Percentiles rank a stretch among this genome's conserved stretches.
Conservation (phyloP, 345 rosid species). For the Salix koriyanagi region DNA sequence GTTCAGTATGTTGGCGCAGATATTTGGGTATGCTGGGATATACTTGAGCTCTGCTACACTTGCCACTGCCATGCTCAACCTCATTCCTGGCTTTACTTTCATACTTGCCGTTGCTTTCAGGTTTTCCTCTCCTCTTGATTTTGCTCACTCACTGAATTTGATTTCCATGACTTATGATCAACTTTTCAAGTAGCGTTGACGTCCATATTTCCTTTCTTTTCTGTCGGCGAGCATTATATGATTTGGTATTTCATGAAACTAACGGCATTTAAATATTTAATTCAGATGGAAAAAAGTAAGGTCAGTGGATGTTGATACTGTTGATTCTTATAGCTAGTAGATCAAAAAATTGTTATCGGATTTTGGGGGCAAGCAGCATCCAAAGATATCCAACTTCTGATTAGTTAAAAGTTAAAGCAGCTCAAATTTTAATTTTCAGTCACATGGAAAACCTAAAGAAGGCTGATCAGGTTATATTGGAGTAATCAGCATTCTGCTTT, state of each 20-base stretch:
- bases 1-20: constrained; percentile 26
- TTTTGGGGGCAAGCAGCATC: not conserved
- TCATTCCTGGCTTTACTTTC: constrained; percentile 58
- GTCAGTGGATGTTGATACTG: not conserved
- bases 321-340: not conserved
- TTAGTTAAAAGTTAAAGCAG: not conserved
- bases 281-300: not conserved
- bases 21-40: constrained; percentile 48
- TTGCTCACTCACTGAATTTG: not conserved
- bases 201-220: not conserved
- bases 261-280: not conserved
- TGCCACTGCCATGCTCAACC: constrained; percentile 55
- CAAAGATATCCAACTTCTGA: not conserved
- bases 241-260: not conserved
- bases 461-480: not conserved
- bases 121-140: constrained; percentile 20
- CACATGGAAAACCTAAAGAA: not conserved
- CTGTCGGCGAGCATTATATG: not conserved
- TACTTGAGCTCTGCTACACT: constrained; percentile 53
- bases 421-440: not conserved
- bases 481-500: not conserved
- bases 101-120: constrained; percentile 51
- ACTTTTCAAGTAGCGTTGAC: not conserved
- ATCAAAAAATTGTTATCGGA: not conserved
- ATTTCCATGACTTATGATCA: not conserved